Conservation (phyloP, 2,329 filamentous ascomycete genomes). For the Rhexocercosporidium sp. region DNA sequence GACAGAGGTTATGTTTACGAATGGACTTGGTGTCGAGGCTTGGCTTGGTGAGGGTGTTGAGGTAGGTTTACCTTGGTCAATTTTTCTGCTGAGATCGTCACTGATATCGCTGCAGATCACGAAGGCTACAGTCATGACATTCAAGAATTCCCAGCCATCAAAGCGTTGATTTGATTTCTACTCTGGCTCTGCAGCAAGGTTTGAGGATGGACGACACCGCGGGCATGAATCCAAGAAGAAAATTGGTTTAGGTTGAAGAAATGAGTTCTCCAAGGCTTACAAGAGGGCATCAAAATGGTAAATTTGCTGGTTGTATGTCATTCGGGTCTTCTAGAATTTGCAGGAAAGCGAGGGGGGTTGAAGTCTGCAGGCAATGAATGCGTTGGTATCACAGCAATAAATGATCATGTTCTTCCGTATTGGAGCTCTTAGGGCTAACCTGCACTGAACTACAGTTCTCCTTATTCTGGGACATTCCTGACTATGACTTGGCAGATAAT, state of each 20-base stretch:
- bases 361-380: no score
- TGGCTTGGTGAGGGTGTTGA: slow-evolving; percentile 13
- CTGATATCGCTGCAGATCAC: neutral
- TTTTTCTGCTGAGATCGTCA: no score
- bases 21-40: slow-evolving; percentile 6
- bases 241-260: no score
- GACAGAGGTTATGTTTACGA: slow-evolving; percentile 14
- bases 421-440: no score
- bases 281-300: neutral
- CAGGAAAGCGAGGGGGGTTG: no score
- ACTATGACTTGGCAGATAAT: no score
- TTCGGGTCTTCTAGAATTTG: neutral
- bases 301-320: neutral
- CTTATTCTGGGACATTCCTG: no score
- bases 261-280: neutral
- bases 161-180: neutral
- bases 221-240: no score
- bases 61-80: neutral
- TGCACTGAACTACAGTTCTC: no score
- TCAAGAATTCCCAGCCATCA: neutral
- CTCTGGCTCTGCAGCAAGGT: neutral
- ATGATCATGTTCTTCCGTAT: no score
- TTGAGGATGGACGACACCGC: neutral
- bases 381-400: no score
- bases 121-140: neutral